Evolutionary conservation across 1,284 basidiomycete species (phyloP).

Genomic region (Cutaneotrichosporon sp.): DNA sequence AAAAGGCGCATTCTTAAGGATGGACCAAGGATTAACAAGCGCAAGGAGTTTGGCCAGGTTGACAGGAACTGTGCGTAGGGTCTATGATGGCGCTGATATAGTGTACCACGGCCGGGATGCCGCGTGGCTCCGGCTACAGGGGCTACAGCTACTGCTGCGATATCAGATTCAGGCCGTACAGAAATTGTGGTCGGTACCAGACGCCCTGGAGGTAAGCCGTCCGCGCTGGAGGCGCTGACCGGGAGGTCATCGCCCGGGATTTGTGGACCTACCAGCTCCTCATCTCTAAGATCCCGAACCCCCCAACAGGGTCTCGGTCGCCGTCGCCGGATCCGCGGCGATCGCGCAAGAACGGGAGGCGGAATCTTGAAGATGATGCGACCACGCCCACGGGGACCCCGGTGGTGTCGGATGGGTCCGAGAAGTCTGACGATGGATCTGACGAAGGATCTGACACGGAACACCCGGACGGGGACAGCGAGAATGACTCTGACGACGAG

Average conservation of each 20-base stretch:
- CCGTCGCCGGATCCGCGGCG: not conserved
- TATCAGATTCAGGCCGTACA: slow-evolving; percentile 65
- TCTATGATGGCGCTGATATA: no score
- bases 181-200: slow-evolving; percentile 64
- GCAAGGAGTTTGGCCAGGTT: slow-evolving; percentile 25
- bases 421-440: no score
- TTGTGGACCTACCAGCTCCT: slow-evolving; percentile 72
- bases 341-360: not conserved
- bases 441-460: not conserved
- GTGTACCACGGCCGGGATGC: slow-evolving; percentile 75
- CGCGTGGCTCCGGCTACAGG: slow-evolving; percentile 71
- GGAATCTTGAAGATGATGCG: not conserved
- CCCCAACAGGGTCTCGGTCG: not conserved
- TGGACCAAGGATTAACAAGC: slow-evolving; percentile 26
- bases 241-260: slow-evolving; percentile 74
- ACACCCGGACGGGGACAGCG: not conserved
- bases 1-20: slow-evolving; percentile 26
- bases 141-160: slow-evolving; percentile 69
- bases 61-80: slow-evolving; percentile 38
- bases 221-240: not conserved
- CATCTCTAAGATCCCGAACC: slow-evolving; percentile 51
- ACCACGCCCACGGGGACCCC: slow-evolving; percentile 4
- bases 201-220: slow-evolving; percentile 66
- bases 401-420: no score
- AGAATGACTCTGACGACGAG: slow-evolving; percentile 12